phyloP scores from a whole-genome alignment of 2,329 filamentous ascomycete species.

The Davidsoniella australis region DNA sequence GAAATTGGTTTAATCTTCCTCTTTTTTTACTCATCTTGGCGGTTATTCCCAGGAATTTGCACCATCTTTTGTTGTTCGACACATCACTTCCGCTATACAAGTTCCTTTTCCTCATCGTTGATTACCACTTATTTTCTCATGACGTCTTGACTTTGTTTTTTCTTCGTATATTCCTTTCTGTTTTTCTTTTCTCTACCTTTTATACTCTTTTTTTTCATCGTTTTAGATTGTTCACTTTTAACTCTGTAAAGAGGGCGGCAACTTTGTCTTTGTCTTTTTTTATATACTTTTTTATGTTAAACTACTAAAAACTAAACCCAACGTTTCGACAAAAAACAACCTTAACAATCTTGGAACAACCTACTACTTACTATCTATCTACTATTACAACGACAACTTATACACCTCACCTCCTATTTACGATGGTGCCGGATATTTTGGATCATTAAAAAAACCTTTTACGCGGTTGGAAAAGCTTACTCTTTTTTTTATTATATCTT shows the following conservation, averaged over 20 bases:
- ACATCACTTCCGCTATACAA: neutral
- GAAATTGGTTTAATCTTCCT: neutral
- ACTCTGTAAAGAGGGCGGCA: slow-evolving; percentile 11
- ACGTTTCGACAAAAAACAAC: too few species aligned
- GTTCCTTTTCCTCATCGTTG: neutral
- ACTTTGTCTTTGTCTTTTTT: slow-evolving; percentile 7
- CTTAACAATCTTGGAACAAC: too few species aligned
- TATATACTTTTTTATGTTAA: neutral
- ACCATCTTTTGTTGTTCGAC: neutral
- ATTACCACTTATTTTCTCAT: slow-evolving; percentile 4
- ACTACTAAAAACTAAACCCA: too few species aligned
- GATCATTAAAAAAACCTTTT: too few species aligned
- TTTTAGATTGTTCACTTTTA: slow-evolving; percentile 6
- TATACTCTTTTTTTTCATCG: slow-evolving; percentile 15
- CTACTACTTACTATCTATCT: too few species aligned
- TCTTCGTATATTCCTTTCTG: neutral
- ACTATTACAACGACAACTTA: neutral
- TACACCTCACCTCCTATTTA: neutral
- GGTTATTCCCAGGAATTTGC: slow-evolving; percentile 9
- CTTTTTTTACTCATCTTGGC: neutral
- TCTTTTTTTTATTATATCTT: neutral
- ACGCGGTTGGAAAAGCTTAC: too few species aligned
- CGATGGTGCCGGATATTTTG: too few species aligned
- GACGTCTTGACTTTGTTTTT: neutral
- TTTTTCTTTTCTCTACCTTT: slow-evolving; percentile 1